These are phyloP conservation scores for Starmerella sirachaensis DNA, from an alignment of 805 yeast genomes.

Conservation along the genomic window DNA sequence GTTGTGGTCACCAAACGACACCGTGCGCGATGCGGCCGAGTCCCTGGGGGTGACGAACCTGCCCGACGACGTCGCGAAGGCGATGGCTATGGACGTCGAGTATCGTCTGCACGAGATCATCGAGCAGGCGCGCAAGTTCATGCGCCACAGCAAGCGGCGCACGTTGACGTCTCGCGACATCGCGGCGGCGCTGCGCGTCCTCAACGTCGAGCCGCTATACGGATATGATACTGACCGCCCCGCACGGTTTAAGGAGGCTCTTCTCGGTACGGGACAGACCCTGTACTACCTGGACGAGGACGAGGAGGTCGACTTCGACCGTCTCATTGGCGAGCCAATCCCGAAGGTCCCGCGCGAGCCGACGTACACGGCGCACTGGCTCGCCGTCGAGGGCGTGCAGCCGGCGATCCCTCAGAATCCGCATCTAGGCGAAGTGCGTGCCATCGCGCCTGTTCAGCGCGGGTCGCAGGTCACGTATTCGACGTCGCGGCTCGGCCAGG, in stretches of 20 bases:
- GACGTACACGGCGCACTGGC: conserved; percentile 85
- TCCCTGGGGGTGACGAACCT: conserved; percentile 62
- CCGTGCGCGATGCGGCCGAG: conserved; percentile 93
- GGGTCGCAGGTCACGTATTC: conserved; percentile 69
- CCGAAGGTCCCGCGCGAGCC: conserved; percentile 92
- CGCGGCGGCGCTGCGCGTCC: conserved; percentile 63
- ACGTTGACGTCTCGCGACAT: conserved; percentile 72
- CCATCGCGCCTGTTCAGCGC: conserved; percentile 62
- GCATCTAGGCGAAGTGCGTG: conserved; percentile 55
- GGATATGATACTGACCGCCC: conserved; percentile 42
- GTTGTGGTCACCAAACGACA: conserved; percentile 94
- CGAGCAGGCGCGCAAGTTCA: conserved; percentile 91
- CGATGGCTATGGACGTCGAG: conserved; percentile 98
- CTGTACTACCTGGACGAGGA: conserved; percentile 83
- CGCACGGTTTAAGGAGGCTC: conserved; percentile 70
- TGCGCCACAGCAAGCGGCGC: conserved; percentile 84
- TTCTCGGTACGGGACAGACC: conserved; percentile 85
- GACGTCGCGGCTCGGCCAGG: conserved; percentile 37
- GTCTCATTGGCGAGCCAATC: conserved; percentile 79
- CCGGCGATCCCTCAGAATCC: conserved; percentile 98
- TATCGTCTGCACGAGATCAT: conserved; percentile 89
- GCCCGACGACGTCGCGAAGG: conserved; percentile 86
- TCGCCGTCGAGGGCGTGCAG: conserved; percentile 97
- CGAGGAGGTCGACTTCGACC: conserved; percentile 86
- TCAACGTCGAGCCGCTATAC: conserved; percentile 74